Evolutionary conservation across 441 rosid genomes (phyloP), one percentile per base, ranked within the genome.

Genomic region (Gossypium gossypioides): DNA sequence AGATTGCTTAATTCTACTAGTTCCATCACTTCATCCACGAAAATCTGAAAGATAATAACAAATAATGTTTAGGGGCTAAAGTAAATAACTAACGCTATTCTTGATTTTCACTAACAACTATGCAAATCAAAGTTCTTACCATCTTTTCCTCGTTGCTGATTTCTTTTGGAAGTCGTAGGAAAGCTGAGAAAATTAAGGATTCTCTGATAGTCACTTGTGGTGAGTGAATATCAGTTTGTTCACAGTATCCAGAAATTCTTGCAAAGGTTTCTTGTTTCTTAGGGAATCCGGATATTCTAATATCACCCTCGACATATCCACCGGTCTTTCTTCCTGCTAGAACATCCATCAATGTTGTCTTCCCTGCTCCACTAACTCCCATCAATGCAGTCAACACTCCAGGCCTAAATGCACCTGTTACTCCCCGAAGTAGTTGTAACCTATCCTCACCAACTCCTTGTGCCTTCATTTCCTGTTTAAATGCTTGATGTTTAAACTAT

Each of bases 361-460:
- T 95, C 65, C 99, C 96, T 25, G 99, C 97, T 73, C 99, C 99
- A 72, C 98, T 91, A 25, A 92, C 96, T 71, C 99, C 99, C 97
- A 95, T 91, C 21, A 95, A 68, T 56, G 99, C 99, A 18, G 98
- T 92, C 66, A 95, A 83, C 5, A 92, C 84, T 72, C 97, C 97
- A 7, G 98, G 97, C 82, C 96, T 85, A 81, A 95, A 92, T 67
- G 88, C 88, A 2, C 99, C 85, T 9, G 97, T 92, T 60, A 91
- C 92, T 68, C 80, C 89, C 22, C 81, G 56, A 34, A 95, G 89
- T 1, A 92, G 84, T 63, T 87, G 97, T 4, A 95, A 84, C 78
- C 68, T 90, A 77, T 88, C 87, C 63, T 88, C 88, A 12, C 75
- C 22, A 24, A 89, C 85, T 63, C 93, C 99, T 78, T 88, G 95